phyloP scores from a whole-genome alignment of 805 yeast genomes.

The Cyberlindnera galapagoensis region DNA sequence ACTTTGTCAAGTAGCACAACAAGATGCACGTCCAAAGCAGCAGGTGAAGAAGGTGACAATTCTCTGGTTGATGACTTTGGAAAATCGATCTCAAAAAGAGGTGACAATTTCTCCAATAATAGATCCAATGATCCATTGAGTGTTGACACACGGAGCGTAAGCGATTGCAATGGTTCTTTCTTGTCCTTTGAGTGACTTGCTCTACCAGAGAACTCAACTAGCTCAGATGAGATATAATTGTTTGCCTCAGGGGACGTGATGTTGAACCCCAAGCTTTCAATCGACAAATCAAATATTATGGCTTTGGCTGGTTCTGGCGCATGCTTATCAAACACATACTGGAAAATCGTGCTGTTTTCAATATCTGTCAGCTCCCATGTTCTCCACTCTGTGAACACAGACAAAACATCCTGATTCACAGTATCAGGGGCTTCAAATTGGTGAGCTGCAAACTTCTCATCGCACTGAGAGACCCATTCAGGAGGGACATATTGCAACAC shows the following conservation, averaged over 20 bases:
- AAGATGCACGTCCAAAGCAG: conserved; percentile 2
- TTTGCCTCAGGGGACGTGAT: conserved; percentile 4
- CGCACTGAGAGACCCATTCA: conserved; percentile 37
- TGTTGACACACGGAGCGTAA: no score
- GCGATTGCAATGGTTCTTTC: no score
- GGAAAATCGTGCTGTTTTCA: conserved; percentile 49
- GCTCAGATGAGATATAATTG: conserved; percentile 25
- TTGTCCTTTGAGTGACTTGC: no score
- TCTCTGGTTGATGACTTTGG: background rate
- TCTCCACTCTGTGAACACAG: conserved; percentile 74
- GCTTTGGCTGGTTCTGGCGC: conserved; percentile 3
- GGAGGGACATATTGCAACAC: conserved; percentile 53
- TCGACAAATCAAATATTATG: conserved; percentile 18
- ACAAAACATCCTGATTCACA: conserved; percentile 49
- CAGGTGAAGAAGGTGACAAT: conserved; percentile 1
- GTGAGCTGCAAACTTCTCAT: conserved; percentile 25
- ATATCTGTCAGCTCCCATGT: conserved; percentile 80
- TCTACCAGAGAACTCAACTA: conserved; percentile 20
- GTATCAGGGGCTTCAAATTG: conserved; percentile 40
- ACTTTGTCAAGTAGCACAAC: conserved; percentile 6
- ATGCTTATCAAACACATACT: conserved; percentile 35
- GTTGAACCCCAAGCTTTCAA: conserved; percentile 25
- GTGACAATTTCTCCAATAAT: conserved; percentile 4
- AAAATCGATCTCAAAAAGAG: conserved; percentile 1
- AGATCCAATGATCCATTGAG: conserved; percentile 7